These are phyloP conservation scores for Psidium friedrichsthalianum DNA, from an alignment of 345 rosid genomes.

Conservation along the genomic window DNA sequence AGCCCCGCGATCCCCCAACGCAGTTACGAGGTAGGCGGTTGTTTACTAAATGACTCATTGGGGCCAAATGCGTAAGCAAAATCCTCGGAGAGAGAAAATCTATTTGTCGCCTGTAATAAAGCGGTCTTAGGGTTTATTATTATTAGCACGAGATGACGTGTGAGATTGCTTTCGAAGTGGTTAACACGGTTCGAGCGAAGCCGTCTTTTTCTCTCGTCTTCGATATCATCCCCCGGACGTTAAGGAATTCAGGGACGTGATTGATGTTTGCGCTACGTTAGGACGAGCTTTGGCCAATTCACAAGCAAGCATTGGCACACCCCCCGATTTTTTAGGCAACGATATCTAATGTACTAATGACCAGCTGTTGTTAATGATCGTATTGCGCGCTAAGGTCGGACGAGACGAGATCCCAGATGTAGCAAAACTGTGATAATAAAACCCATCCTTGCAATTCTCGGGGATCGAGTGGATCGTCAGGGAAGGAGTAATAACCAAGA, in stretches of 20 bases:
- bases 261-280: not conserved
- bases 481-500: not conserved
- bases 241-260: not conserved
- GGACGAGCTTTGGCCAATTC: not conserved
- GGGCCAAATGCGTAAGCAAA: constrained; percentile 9
- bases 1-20: not conserved
- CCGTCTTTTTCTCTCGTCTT: not conserved
- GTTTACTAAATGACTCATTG: not conserved
- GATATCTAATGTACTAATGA: not conserved
- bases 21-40: not conserved
- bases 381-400: accelerated
- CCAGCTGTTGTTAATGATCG: not conserved
- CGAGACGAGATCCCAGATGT: accelerated
- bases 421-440: accelerated
- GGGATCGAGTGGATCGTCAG: not conserved
- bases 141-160: not conserved
- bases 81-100: not conserved
- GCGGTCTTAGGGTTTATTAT: not conserved
- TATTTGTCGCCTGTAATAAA: not conserved
- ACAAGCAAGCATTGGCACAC: not conserved
- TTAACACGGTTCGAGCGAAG: not conserved
- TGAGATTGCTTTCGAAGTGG: not conserved
- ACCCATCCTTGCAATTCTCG: not conserved
- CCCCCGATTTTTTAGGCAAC: not conserved
- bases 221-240: not conserved